Conservation (phyloP, 2,329 filamentous ascomycete genomes). For the Daldinia eschscholtzii region DNA sequence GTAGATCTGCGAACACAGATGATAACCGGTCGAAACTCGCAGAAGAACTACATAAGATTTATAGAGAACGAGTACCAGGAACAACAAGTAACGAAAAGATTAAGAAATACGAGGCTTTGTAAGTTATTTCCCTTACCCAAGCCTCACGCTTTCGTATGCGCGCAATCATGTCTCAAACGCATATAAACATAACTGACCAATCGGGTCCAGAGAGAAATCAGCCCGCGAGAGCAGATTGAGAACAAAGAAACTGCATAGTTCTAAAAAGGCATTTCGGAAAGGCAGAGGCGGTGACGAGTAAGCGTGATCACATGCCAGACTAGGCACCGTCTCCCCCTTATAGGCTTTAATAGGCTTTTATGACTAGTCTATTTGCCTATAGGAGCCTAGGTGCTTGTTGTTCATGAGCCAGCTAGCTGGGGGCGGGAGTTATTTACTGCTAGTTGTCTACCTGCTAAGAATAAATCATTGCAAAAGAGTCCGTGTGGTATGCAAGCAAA, state of each 20-base stretch:
- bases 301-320: neutral
- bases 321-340: neutral
- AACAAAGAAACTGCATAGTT: constrained; percentile 63
- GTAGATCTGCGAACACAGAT: constrained; percentile 64
- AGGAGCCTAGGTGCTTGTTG: neutral
- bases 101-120: constrained; percentile 65
- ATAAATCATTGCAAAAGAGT: neutral
- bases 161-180: neutral
- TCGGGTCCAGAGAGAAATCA: constrained; percentile 58
- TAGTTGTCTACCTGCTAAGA: neutral
- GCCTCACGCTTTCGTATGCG: neutral
- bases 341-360: neutral
- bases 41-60: constrained; percentile 63
- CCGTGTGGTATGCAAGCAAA: neutral
- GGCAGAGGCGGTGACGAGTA: constrained; percentile 47
- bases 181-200: constrained; percentile 30
- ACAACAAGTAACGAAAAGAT: constrained; percentile 61
- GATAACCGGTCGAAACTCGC: constrained; percentile 65
- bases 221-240: constrained; percentile 61
- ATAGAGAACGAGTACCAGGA: constrained; percentile 60
- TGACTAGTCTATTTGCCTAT: neutral
- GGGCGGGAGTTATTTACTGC: neutral
- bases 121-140: constrained; percentile 39
- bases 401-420: neutral
- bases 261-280: constrained; percentile 64